Evolutionary conservation across 176 grass and related monocot genomes (phyloP), one percentile per base, ranked within the genome.

Genomic region (Puya raimondii): DNA sequence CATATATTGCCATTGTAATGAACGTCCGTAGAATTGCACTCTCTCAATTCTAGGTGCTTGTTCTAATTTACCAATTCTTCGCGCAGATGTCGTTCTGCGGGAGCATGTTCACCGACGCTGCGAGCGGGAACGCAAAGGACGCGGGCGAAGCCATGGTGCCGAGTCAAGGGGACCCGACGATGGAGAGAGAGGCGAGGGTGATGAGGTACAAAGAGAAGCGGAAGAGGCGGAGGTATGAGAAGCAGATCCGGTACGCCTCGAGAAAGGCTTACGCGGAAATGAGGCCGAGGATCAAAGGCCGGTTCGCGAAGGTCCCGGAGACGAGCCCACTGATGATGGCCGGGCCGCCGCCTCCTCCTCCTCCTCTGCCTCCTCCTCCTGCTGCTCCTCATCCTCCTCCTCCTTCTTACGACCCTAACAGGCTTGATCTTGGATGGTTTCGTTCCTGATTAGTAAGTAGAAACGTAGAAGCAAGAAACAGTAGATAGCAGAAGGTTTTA

Each of bases 161-260:
- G 12, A 47, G 63, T 51, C 78, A 78, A 23, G 70, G 54, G 23
- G 65, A 57, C 51, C 61, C 22, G 10, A 16, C 12, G 1, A 51
- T 54, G 23, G 77, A 81, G 4, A 83, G 85, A 56, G 68, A 88
- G 64, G 77, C 74, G 9, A 86, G 83, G 70, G 27, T 92, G 20
- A 83, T 86, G 83, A 76, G 86, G 53, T 92, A 92, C 85, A 81
- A 64, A 70, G 90, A 92, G 64, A 93, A 93, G 73, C 78, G 83
- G 82, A 88, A 76, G 70, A 83, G 64, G 73, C 64, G 86, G 65
- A 48, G 83, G 16, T 88, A 88, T 1, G 77, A 79, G 64, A 92
- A 92, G 68, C 86, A 88, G 67, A 86, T 88, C 15, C 57, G 83
- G 10, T 88, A 92, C 2, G 80, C 70, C 23, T 83, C 86, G 1